Evolutionary conservation across 2,329 filamentous ascomycete species (phyloP).

Genomic region (Stagonosporopsis rhizophila): DNA sequence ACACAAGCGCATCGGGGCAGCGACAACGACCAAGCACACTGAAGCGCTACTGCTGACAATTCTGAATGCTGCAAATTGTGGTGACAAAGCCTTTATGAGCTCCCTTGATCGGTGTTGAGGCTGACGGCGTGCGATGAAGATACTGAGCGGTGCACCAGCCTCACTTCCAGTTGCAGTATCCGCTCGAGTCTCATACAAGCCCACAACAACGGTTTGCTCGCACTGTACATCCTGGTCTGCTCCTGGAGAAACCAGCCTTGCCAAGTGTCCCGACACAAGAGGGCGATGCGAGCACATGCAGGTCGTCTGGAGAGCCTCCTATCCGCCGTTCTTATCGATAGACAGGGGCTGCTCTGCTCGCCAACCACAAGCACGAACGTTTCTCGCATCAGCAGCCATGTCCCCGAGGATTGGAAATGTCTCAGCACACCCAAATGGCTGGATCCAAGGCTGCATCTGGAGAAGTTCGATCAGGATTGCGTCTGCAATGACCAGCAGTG

Average conservation of each 20-base stretch:
- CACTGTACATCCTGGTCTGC: background rate
- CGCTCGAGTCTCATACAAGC: background rate
- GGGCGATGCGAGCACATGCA: constrained; percentile 11
- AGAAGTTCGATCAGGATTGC: constrained; percentile 7
- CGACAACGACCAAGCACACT: background rate
- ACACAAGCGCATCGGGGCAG: background rate
- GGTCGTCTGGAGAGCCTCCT: constrained; percentile 1
- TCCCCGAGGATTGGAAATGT: constrained; percentile 17
- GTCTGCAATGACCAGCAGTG: constrained; percentile 22
- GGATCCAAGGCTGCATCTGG: constrained; percentile 14
- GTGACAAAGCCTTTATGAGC: background rate
- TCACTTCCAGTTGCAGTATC: background rate
- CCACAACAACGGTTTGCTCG: background rate
- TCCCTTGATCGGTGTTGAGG: constrained; percentile 6
- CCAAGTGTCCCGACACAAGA: background rate
- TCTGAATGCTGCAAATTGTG: background rate
- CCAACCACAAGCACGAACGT: constrained; percentile 8
- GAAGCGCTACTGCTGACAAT: constrained; percentile 2
- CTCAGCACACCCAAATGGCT: constrained; percentile 12
- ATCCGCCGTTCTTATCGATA: constrained; percentile 8
- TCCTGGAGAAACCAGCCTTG: background rate
- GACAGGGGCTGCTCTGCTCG: constrained; percentile 4
- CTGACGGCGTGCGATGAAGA: background rate
- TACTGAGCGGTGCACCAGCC: background rate
- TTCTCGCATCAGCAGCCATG: constrained; percentile 16